phyloP scores from a whole-genome alignment of 1,284 basidiomycete genomes.

The Rhizoctonia solani region DNA sequence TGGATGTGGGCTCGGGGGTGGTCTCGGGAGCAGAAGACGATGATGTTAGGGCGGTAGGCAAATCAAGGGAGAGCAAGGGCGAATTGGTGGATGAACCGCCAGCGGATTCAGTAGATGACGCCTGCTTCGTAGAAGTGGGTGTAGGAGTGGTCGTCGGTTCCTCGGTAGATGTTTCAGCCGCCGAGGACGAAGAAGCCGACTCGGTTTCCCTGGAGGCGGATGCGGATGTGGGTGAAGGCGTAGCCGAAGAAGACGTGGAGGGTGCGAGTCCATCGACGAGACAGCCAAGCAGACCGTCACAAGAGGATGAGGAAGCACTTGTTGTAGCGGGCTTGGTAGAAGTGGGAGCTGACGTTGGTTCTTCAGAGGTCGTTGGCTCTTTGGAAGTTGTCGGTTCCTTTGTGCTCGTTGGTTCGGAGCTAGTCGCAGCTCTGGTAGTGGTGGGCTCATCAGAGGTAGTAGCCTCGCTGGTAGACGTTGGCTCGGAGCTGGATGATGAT shows the following conservation, averaged over 20 bases:
- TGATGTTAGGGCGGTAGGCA: no score
- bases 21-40: no score
- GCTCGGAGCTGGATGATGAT: background rate
- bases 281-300: background rate
- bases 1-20: background rate
- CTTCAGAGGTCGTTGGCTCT: background rate
- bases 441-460: background rate
- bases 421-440: background rate
- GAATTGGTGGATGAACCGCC: background rate
- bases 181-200: background rate
- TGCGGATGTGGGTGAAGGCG: background rate
- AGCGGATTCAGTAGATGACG: background rate
- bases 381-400: background rate
- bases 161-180: background rate
- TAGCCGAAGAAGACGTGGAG: no score
- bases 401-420: background rate
- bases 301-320: background rate
- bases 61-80: no score
- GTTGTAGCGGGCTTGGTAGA: background rate
- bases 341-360: conserved; percentile 16
- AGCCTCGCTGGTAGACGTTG: background rate
- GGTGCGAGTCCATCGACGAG: background rate
- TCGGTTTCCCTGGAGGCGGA: background rate
- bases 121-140: no score
- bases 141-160: background rate